phyloP scores from a whole-genome alignment of 352 stramenopile species.

The Phytophthora palmivora region DNA sequence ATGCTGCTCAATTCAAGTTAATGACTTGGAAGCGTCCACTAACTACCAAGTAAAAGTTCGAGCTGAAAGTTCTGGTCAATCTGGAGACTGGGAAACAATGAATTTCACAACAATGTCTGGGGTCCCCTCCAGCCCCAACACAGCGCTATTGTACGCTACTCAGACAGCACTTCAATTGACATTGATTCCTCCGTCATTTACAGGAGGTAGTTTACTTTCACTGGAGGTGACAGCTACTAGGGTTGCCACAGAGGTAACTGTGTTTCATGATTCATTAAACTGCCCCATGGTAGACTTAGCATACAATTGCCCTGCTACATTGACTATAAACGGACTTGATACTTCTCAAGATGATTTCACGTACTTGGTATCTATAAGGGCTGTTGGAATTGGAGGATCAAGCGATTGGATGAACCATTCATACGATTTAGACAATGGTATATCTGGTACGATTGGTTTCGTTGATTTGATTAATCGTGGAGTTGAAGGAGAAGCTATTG shows the following conservation, averaged over 20 bases:
- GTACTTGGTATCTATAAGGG: constrained; percentile 36
- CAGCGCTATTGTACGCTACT: constrained; percentile 32
- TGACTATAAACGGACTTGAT: constrained; percentile 20
- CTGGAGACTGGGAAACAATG: constrained; percentile 35
- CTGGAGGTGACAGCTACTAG: constrained; percentile 25
- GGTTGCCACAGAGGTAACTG: neutral
- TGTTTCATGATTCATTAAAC: constrained; percentile 11
- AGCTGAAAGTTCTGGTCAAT: constrained; percentile 21
- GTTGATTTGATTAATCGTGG: constrained; percentile 9
- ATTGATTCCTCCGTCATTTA: constrained; percentile 21
- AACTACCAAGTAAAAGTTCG: constrained; percentile 37
- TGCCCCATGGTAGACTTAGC: constrained; percentile 5
- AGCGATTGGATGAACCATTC: constrained; percentile 40
- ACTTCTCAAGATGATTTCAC: constrained; percentile 11
- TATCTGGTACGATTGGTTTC: constrained; percentile 27
- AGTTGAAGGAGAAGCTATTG: constrained; percentile 23
- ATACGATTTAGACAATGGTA: constrained; percentile 35
- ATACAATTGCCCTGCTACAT: constrained; percentile 32
- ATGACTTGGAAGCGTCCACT: constrained; percentile 22
- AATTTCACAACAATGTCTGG: constrained; percentile 40
- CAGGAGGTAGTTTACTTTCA: constrained; percentile 17
- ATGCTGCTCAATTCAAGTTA: constrained; percentile 19
- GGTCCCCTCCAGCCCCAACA: constrained; percentile 31
- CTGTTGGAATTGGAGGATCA: constrained; percentile 33
- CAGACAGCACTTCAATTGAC: constrained; percentile 32